These are phyloP conservation scores for Mortierella sp. DNA, from an alignment of 371 early-diverging fungal genomes.

Conservation along the genomic window DNA sequence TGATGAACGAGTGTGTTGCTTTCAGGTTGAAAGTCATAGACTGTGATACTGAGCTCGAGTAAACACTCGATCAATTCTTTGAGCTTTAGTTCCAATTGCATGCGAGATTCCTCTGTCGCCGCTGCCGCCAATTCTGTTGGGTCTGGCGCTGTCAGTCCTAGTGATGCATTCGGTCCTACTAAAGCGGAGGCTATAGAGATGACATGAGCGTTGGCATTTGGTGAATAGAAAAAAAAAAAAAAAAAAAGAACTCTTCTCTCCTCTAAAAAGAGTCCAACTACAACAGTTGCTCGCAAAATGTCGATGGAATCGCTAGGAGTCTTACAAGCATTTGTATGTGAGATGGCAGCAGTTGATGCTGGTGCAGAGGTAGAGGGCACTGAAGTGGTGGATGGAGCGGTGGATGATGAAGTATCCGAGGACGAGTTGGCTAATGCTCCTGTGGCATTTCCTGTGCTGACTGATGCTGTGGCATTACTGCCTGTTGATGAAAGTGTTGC, in stretches of 20 bases:
- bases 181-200: no score
- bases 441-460: not conserved
- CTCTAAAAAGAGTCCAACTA: no score
- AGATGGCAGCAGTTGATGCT: not conserved
- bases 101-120: conserved; percentile 46
- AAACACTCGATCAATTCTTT: conserved; percentile 68
- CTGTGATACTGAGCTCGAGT: conserved; percentile 73
- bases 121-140: conserved; percentile 13
- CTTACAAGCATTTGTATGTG: conserved; percentile 2
- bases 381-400: not conserved
- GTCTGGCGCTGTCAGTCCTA: no score
- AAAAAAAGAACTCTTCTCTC: no score
- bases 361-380: no score
- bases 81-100: conserved; percentile 65
- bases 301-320: no score
- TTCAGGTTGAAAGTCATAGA: conserved; percentile 78
- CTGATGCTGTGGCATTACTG: not conserved
- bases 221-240: no score
- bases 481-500: not conserved
- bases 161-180: no score
- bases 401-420: not conserved
- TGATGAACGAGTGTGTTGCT: conserved; percentile 68
- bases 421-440: not conserved
- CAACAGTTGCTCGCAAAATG: no score
- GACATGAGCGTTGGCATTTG: no score